Base-by-base conservation (phyloP, 768 basidiomycete species). In the Russula brevipes region DNA sequence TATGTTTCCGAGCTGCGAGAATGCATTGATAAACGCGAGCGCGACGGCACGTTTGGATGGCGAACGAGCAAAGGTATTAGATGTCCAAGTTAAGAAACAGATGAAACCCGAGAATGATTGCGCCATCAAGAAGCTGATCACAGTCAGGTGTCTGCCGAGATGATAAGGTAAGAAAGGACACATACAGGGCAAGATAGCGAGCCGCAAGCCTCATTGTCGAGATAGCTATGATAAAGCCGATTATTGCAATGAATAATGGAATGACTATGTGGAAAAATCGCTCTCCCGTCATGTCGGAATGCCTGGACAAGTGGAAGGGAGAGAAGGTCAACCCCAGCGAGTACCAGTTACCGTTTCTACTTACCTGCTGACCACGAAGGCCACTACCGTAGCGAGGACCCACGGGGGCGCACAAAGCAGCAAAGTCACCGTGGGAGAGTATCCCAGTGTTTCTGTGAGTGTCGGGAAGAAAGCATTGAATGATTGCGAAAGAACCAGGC, bases 1-100 rank as follows among this genome's bases (percentile, higher is more conserved):
- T 46, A 96, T 80, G 75, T 95, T 95, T 0, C 94, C 94, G 3
- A 91, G 78, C 70, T 91, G 86, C 9, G 87, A 87, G 70, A 91
- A 84, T 46, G 86, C 83, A 72, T 94, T 93, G 69, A 94, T 83
- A 64, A 90, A 75, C 1, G 91, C 93, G 53, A 96, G 78, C 12
- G 87, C 87, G n/a, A 94, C 87, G 2, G 93, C 89, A 5, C 93
- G 85, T 74, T 94, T 95, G n/a, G 87, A 84, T 5, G 91, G 81
- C 31, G 93, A 86, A n/a, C 84, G 83, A 33, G 91, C 84, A 75
- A 96, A 78, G 16, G 79, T 79, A 64, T 79, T 82, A 55, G 78
- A 79, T 57, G 81, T 76, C 83, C 80, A 81, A 5, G 80, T 75
- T 71, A 76, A 75, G 69, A 88, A 85, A 59, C 81, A 80, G 65